Evolutionary conservation across 805 yeast species (phyloP).

Genomic region (Metschnikowia kunwiensis): DNA sequence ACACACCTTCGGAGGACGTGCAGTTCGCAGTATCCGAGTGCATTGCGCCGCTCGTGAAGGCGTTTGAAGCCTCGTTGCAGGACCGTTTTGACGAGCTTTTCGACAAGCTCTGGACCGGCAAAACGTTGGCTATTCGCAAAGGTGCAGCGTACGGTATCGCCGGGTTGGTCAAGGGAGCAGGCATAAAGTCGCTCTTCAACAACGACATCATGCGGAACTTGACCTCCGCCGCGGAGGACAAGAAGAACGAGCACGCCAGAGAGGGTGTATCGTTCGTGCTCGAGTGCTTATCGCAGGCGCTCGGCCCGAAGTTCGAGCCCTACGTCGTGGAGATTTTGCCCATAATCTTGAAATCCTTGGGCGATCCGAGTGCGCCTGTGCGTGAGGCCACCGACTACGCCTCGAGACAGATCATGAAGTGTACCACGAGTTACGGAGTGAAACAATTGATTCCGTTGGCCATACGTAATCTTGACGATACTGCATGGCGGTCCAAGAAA

Average conservation of each 20-base stretch:
- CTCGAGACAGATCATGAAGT: conserved; percentile 82
- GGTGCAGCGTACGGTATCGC: conserved; percentile 98
- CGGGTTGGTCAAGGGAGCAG: conserved; percentile 88
- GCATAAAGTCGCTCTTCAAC: conserved; percentile 71
- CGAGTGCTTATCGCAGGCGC: conserved; percentile 73
- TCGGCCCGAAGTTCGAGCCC: conserved; percentile 86
- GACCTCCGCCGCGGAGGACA: conserved; percentile 83
- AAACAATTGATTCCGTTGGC: conserved; percentile 89
- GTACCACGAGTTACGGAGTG: conserved; percentile 90
- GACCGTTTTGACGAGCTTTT: conserved; percentile 57
- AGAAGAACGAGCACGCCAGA: conserved; percentile 65
- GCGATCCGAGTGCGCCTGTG: conserved; percentile 82
- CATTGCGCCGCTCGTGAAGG: conserved; percentile 74
- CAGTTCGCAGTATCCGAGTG: conserved; percentile 86
- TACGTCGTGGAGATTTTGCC: conserved; percentile 89
- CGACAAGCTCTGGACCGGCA: conserved; percentile 55
- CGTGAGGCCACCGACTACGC: conserved; percentile 87
- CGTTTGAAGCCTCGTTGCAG: conserved; percentile 50
- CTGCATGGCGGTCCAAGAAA: conserved; percentile 94
- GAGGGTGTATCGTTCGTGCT: conserved; percentile 87
- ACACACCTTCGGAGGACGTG: conserved; percentile 86
- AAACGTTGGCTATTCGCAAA: conserved; percentile 53
- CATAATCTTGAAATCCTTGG: conserved; percentile 71
- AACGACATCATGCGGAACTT: conserved; percentile 74
- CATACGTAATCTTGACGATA: conserved; percentile 76